Conservation (phyloP, 2,329 filamentous ascomycete genomes). For the Intubia oerlemansii region DNA sequence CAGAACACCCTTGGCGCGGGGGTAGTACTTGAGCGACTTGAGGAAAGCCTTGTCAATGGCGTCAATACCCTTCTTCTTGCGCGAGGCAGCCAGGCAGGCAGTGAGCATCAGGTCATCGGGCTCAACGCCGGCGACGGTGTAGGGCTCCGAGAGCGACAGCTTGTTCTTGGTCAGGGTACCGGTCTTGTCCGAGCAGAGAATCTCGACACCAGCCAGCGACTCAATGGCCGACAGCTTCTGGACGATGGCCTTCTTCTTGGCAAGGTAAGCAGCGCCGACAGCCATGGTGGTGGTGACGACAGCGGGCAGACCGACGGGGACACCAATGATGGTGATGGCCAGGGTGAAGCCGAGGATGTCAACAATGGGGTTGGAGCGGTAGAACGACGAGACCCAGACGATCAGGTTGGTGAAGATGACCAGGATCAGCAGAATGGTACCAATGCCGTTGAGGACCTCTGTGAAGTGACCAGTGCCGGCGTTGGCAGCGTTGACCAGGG, state of each 20-base stretch:
- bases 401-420: slow-evolving; percentile 63
- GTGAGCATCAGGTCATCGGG: slow-evolving; percentile 73
- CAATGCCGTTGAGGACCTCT: slow-evolving; percentile 73
- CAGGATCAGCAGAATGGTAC: slow-evolving; percentile 56
- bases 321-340: slow-evolving; percentile 78
- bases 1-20: slow-evolving; percentile 58
- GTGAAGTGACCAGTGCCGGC: slow-evolving; percentile 70
- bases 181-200: slow-evolving; percentile 88
- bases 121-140: slow-evolving; percentile 61
- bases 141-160: slow-evolving; percentile 69
- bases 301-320: slow-evolving; percentile 79
- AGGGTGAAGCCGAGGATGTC: slow-evolving; percentile 66
- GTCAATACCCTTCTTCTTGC: slow-evolving; percentile 91
- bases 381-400: slow-evolving; percentile 76
- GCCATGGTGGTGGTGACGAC: slow-evolving; percentile 93
- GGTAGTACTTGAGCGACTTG: slow-evolving; percentile 65
- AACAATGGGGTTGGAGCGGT: slow-evolving; percentile 65
- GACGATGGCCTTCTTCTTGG: slow-evolving; percentile 83
- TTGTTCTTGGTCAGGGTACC: slow-evolving; percentile 91
- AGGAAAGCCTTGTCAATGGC: slow-evolving; percentile 91
- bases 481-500: slow-evolving; percentile 59
- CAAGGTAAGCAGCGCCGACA: slow-evolving; percentile 76
- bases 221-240: slow-evolving; percentile 86
- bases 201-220: slow-evolving; percentile 79
- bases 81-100: slow-evolving; percentile 71